Conservation (phyloP, 345 rosid genomes). For the Hevea brasiliensis region DNA sequence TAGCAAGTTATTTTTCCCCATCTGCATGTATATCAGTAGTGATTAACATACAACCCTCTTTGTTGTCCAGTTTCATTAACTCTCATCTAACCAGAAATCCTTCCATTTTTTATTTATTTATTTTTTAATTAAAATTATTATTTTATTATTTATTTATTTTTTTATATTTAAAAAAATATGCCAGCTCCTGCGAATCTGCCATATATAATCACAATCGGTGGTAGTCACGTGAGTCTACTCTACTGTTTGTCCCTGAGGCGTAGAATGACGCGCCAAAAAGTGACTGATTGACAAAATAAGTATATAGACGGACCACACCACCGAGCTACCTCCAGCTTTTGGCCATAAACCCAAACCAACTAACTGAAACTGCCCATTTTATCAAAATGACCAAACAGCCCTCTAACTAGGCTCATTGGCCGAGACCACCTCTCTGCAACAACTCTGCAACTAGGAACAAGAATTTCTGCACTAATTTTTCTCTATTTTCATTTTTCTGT, state of each 20-base stretch:
- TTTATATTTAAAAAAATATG: too few species aligned
- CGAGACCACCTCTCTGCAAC: slow-evolving; percentile 51
- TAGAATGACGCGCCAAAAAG: neutral
- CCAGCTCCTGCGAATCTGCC: too few species aligned
- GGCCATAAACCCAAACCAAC: slow-evolving; percentile 33
- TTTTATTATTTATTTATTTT: too few species aligned
- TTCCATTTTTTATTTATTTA: too few species aligned
- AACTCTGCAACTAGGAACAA: slow-evolving; percentile 39
- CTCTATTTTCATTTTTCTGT: slow-evolving; percentile 7
- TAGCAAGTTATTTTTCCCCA: too few species aligned
- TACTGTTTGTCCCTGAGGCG: neutral
- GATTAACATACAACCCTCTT: too few species aligned
- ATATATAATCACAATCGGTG: neutral
- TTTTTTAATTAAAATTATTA: too few species aligned
- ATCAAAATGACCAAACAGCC: slow-evolving; percentile 36
- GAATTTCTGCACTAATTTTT: slow-evolving; percentile 25
- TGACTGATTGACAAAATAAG: neutral
- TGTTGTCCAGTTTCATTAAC: too few species aligned
- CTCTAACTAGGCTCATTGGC: slow-evolving; percentile 42
- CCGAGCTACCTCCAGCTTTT: slow-evolving; percentile 3
- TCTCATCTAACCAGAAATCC: too few species aligned
- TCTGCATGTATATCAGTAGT: too few species aligned
- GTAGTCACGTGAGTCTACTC: neutral
- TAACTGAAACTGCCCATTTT: slow-evolving; percentile 21
- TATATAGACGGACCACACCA: slow-evolving; percentile 5